Evolutionary conservation across 257 asterid genomes (phyloP).

Genomic region (Solanum lignicaule): DNA sequence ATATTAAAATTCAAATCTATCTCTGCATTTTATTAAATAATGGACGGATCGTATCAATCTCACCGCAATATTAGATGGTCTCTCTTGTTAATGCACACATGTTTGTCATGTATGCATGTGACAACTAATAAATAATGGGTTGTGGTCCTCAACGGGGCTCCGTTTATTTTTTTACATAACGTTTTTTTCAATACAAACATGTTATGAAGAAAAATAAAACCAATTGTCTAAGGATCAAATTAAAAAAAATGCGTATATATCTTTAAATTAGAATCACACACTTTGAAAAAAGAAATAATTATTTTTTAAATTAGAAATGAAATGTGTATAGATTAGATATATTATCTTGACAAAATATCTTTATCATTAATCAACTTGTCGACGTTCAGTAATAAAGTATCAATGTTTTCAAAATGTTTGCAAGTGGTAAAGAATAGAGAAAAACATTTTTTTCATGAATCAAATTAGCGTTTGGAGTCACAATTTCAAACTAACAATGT

Average conservation of each 20-base stretch:
- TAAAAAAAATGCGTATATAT: neutral
- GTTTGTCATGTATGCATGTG: neutral
- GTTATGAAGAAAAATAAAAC: neutral
- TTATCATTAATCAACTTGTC: neutral
- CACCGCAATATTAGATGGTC: neutral
- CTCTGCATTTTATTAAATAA: too few species aligned
- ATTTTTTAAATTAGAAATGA: neutral
- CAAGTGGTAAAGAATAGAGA: neutral
- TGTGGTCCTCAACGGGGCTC: neutral
- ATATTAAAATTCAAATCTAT: too few species aligned
- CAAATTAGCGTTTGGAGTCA: neutral
- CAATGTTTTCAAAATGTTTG: neutral
- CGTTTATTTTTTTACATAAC: neutral
- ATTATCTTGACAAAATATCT: too few species aligned
- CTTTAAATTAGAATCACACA: neutral
- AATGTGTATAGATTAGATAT: too few species aligned
- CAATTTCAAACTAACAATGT: neutral
- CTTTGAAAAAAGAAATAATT: neutral
- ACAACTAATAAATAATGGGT: neutral
- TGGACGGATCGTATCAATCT: fast-evolving
- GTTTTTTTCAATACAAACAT: neutral
- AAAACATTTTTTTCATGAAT: neutral
- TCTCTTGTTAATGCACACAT: neutral
- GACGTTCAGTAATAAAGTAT: neutral
- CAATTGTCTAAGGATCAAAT: neutral